These are phyloP conservation scores for Glomus cerebriforme DNA, from an alignment of 192 early-diverging fungal species.

Conservation along the genomic window DNA sequence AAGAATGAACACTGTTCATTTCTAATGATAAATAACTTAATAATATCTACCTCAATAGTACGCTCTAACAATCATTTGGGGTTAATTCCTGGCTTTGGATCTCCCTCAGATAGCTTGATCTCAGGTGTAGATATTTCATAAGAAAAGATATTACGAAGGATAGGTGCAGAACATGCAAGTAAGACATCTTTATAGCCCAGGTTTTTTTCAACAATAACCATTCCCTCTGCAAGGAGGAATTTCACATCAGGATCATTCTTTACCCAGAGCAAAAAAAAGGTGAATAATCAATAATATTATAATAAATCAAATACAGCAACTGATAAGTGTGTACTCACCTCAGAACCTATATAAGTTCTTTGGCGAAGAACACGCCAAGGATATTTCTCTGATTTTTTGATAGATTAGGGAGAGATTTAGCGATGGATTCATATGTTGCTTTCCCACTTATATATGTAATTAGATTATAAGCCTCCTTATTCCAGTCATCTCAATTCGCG, in stretches of 20 bases:
- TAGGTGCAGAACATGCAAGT: neutral
- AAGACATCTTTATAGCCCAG: neutral
- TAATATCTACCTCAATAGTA: neutral
- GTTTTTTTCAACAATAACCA: neutral
- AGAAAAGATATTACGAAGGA: neutral
- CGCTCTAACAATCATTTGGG: neutral
- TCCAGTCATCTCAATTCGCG: neutral
- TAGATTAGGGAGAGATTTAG: neutral
- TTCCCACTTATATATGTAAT: neutral
- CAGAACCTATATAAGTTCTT: neutral
- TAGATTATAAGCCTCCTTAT: neutral
- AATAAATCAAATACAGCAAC: neutral
- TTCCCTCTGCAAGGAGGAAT: constrained; percentile 3
- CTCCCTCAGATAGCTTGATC: neutral
- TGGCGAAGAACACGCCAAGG: neutral
- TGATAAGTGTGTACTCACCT: neutral
- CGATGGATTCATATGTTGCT: neutral
- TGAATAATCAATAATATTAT: constrained; percentile 7
- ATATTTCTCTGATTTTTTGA: neutral
- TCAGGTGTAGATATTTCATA: neutral
- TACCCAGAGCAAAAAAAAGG: neutral
- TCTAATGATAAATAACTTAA: neutral
- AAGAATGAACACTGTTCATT: neutral
- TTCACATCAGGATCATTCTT: constrained; percentile 6
- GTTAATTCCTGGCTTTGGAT: neutral